Base-by-base conservation (phyloP, 2,329 filamentous ascomycete species). In the Monascus ruber region DNA sequence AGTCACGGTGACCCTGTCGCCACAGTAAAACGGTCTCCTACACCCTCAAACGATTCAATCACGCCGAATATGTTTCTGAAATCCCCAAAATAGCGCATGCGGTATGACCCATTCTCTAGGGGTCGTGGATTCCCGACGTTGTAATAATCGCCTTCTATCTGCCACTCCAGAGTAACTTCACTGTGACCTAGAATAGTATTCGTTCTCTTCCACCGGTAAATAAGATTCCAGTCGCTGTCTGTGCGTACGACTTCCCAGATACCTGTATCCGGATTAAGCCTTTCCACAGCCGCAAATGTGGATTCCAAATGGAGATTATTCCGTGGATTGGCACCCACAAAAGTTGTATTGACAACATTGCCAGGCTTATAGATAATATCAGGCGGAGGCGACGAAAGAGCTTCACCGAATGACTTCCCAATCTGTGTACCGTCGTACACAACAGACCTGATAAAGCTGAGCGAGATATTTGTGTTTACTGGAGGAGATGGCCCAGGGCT, bases 261-360 rank as follows among this genome's bases (percentile, higher is more conserved):
- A 9, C 55, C 65, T 26, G 49, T 63, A 40, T 56, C 53, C 31
- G 50, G 47, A 28, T 70, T 57, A 35, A 76, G 69, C 53, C 69
- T 69, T 66, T 95, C 87, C 0, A 95, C 74, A 0, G 83, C 76
- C 0, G 81, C 81, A 59, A 79, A 95, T 0, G 86, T 94, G 2
- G 71, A 72, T 52, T 85, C 88, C 2, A 85, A 76, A 2, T 79
- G 76, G 26, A 95, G 74, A 47, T 94, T 83, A 59, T 95, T 95
- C 26, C 89, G 76, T 10, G 89, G 89, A 53, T 94, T 94, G 1
- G 88, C 88, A 10, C 81, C 89, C 2, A 89, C 76, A 59, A 95
- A 95, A 0, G 71, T 78, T 0, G 73, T 81, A 10, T 66, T 72
- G 36, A 88, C 76, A 4, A 68, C 66, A 27, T 75, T 71, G 3